Percentiles rank a stretch among this genome's conserved stretches.
Evolutionary conservation across 768 basidiomycete genomes (phyloP).

Genomic region (Zangia roseola): DNA sequence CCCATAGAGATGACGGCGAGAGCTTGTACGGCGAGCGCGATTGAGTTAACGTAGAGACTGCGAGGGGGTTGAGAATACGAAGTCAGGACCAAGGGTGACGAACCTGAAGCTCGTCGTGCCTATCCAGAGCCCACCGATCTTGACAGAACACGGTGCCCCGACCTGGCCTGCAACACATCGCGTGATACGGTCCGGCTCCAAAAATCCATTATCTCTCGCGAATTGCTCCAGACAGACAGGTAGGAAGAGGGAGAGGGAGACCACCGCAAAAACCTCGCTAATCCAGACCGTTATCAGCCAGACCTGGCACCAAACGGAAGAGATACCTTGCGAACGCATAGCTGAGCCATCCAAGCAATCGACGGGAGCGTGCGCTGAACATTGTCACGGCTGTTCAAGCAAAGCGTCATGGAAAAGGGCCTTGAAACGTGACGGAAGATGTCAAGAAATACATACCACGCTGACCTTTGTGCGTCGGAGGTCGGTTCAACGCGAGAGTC

Average conservation of each 20-base stretch:
- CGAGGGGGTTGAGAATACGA: background rate
- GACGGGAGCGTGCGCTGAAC: slow-evolving; percentile 16
- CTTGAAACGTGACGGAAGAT: too few relatives aligned
- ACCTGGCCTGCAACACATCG: slow-evolving; percentile 45
- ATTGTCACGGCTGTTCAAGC: slow-evolving; percentile 3
- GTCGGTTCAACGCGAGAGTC: too few relatives aligned
- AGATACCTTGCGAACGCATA: slow-evolving; percentile 80
- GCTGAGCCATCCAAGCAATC: slow-evolving; percentile 73
- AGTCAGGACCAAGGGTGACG: background rate
- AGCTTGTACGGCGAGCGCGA: slow-evolving; percentile 86
- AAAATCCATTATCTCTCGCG: slow-evolving; percentile 82
- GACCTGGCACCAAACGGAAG: accelerated
- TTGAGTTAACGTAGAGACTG: slow-evolving; percentile 86
- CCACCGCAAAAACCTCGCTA: slow-evolving; percentile 80
- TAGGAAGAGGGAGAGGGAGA: slow-evolving; percentile 76
- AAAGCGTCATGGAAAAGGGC: too few relatives aligned
- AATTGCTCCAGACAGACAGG: slow-evolving; percentile 87
- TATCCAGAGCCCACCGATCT: slow-evolving; percentile 80
- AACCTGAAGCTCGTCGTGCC: slow-evolving; percentile 92
- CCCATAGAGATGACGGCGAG: slow-evolving; percentile 95
- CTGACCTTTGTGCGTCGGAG: too few relatives aligned
- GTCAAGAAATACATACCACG: too few relatives aligned
- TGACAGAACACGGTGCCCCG: slow-evolving; percentile 68
- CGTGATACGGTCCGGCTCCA: slow-evolving; percentile 61
- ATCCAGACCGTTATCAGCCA: background rate